Base-by-base conservation (phyloP, 495 filamentous ascomycete species). In the Sporormia fimetaria region DNA sequence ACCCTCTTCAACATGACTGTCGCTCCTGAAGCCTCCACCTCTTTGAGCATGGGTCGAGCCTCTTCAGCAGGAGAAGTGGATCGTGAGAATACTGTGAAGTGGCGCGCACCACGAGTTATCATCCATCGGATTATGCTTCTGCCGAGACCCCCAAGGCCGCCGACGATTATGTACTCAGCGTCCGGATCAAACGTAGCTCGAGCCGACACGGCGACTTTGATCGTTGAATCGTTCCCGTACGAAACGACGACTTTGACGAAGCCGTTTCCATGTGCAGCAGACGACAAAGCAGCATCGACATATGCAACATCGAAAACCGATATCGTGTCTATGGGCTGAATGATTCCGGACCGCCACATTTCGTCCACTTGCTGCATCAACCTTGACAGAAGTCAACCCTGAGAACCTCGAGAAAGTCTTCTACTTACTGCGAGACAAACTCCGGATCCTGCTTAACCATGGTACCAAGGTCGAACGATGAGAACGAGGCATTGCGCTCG, bases 321-420 rank as follows among this genome's bases (percentile, higher is more conserved):
- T 20, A 42, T 8, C 10, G 9, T 11, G 39, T 46, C 7, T 36
- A 44, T 21, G 21, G 42, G 37, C 33, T 33, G 4, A 31, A 55
- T 42, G 11, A 29, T 39, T 3, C 50, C 46, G 17, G 31, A 15
- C 4, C 39, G 40, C 26, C 47, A 55, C 33, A 54, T 41, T 0
- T 18, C 26, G n/a, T 57, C 43, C 0, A 61, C 52, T 7, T 51
- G 23, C 26, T 39, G 17, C 44, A 61, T 56, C 14, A 60, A 34
- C 9, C 38, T 41, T n/a, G n/a, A 21, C 6, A 11, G 3, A 15
- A 31, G 11, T 36, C 33, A 21, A 22, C 33, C 12, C 5, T 6
- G 6, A 32, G 6, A 6, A 32, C 5, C 12, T 6, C 6, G 10
- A n/a, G 6, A 14, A 32, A 9, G 12, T 14, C 29, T 6, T 6